A percentile compares a stretch with the other conserved stretches of the same genome.
Conservation (phyloP, 2,329 filamentous ascomycete species). For the Penicillium fuscoglaucum region DNA sequence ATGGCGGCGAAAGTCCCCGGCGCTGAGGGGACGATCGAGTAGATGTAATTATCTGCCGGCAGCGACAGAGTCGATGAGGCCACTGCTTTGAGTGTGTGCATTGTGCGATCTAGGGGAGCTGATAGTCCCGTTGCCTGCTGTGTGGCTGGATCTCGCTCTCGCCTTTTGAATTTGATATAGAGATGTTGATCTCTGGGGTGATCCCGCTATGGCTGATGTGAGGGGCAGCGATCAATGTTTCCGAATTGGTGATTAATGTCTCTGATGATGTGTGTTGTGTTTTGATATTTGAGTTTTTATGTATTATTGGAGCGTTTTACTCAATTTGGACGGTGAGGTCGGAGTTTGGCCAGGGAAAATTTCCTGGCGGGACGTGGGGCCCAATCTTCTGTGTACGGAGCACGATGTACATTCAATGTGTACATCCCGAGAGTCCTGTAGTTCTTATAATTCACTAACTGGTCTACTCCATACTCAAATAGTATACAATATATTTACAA, state of each 20-base stretch:
- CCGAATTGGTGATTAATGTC: neutral
- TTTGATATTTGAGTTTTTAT: neutral
- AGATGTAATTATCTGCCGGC: slow-evolving; percentile 46
- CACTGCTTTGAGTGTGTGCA: slow-evolving; percentile 37
- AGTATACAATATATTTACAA: neutral
- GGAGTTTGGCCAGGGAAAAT: neutral
- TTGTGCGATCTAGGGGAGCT: slow-evolving; percentile 13
- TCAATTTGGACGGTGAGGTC: neutral
- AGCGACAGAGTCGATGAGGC: slow-evolving; percentile 42
- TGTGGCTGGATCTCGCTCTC: neutral
- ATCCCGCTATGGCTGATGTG: slow-evolving; percentile 10
- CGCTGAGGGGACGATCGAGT: slow-evolving; percentile 37
- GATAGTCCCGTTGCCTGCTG: neutral
- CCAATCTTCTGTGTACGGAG: too few species aligned
- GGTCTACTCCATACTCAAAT: neutral
- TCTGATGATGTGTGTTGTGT: neutral
- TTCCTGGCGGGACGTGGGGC: neutral
- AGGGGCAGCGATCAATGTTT: neutral
- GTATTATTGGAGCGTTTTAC: neutral
- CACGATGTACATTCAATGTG: neutral
- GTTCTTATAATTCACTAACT: neutral
- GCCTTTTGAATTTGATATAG: neutral
- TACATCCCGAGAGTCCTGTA: neutral
- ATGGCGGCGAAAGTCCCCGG: slow-evolving; percentile 42
- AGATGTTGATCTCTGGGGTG: slow-evolving; percentile 2